A percentile compares a stretch with the other conserved stretches of the same genome.
phyloP scores from a whole-genome alignment of 2,329 filamentous ascomycete genomes.

The Trematosphaeria pertusa region DNA sequence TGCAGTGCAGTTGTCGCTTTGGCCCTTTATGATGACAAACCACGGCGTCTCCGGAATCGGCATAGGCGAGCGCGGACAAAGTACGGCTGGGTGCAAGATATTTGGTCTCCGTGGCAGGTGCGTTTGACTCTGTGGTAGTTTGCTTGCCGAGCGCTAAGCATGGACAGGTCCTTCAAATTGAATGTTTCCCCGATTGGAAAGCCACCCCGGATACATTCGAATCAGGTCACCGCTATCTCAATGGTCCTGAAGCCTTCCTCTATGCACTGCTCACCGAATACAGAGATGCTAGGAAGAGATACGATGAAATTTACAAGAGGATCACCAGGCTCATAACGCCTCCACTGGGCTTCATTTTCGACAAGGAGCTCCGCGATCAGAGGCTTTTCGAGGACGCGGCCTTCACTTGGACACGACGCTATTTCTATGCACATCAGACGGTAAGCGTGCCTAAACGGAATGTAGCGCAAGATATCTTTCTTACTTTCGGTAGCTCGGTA shows the following conservation, averaged over 20 bases:
- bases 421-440: slow-evolving; percentile 69
- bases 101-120: slow-evolving; percentile 67
- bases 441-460: neutral
- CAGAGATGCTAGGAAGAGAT: slow-evolving; percentile 65
- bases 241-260: slow-evolving; percentile 68
- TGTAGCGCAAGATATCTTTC: neutral
- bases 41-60: slow-evolving; percentile 58
- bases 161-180: slow-evolving; percentile 8
- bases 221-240: slow-evolving; percentile 62
- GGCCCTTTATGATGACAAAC: slow-evolving; percentile 61
- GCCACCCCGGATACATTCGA: slow-evolving; percentile 63
- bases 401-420: slow-evolving; percentile 67
- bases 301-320: slow-evolving; percentile 62
- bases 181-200: slow-evolving; percentile 16
- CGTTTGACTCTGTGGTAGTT: slow-evolving; percentile 6
- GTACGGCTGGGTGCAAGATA: slow-evolving; percentile 63
- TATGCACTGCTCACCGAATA: slow-evolving; percentile 66
- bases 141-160: neutral
- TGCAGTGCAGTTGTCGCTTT: slow-evolving; percentile 67
- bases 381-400: slow-evolving; percentile 67
- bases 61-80: slow-evolving; percentile 56
- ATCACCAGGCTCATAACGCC: slow-evolving; percentile 67
- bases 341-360: slow-evolving; percentile 66
- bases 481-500: slow-evolving; percentile 50
- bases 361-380: slow-evolving; percentile 62